Evolutionary conservation across 805 yeast species (phyloP), one percentile per base, ranked within the genome.

Genomic region (Sugiyamaella valdiviana): DNA sequence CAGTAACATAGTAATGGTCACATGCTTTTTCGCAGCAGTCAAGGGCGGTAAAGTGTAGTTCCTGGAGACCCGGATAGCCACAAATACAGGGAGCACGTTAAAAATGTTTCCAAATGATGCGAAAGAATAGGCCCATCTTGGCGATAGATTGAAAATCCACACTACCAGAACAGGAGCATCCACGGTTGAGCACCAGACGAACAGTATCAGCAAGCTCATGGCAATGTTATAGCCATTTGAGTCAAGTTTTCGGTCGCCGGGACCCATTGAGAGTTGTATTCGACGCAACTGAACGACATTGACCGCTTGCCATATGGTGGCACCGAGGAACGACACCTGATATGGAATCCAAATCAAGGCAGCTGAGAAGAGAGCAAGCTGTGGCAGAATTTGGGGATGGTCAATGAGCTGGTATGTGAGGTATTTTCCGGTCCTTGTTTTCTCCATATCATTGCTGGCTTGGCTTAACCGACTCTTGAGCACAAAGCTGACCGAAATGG

Each of bases 131-230:
- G 54, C 40, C 52, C 54, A 44, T 19, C 43, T 36, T 32, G 44
- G 23, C 1, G 85, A 76, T 50, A 88, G 71, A 60, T 88, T 85
- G 60, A 85, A 95, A 23, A 86, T 67, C 72, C 89, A 88, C 1
- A 89, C 96, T 49, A 88, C 71, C 23, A 90, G 62, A 2, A 85
- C 79, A 0, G 96, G 96, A 0, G 80, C 71, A 58, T 85, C 83
- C 22, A 89, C 78, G 0, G 95, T 93, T 5, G 85, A 65, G 7
- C 84, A 73, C 84, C 95, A 84, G 7, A 85, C 52, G 81, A 88
- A 78, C 44, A 88, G 57, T 58, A 85, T 64, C 23, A 85, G 61
- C 2, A 86, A 51, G 1, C 90, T 74, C 20, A 78, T 50, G 54
- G 82, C 80, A 63, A 75, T 85, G 57, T 85, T 83, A 54, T 68